Evolutionary conservation across 2,329 filamentous ascomycete species (phyloP).

Genomic region (Phaeosphaeriaceae sp.): DNA sequence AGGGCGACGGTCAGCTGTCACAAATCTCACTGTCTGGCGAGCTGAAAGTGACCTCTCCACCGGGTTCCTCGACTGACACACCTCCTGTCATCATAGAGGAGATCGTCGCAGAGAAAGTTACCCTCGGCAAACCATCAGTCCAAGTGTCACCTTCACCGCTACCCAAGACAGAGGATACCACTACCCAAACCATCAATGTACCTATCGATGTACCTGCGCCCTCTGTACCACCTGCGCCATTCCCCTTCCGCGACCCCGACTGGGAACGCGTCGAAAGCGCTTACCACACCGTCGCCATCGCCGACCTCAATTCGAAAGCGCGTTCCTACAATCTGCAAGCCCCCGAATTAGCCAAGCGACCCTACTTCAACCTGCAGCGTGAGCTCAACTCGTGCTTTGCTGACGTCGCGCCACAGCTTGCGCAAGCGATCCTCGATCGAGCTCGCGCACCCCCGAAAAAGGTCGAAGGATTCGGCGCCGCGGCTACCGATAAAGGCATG

Average conservation of each 20-base stretch:
- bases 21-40: conserved; percentile 57
- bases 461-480: conserved; percentile 45
- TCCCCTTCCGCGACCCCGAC: conserved; percentile 76
- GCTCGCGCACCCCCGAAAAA: conserved; percentile 59
- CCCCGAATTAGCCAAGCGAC: conserved; percentile 88
- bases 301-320: conserved; percentile 78
- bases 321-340: conserved; percentile 96
- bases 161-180: conserved; percentile 4
- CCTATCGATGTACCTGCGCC: conserved; percentile 9
- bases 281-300: conserved; percentile 79
- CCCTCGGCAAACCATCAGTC: conserved; percentile 15
- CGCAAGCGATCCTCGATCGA: conserved; percentile 74
- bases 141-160: neutral
- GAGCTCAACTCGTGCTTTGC: conserved; percentile 84
- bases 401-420: conserved; percentile 80
- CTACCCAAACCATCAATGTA: conserved; percentile 23
- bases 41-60: conserved; percentile 40
- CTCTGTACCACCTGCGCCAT: conserved; percentile 47
- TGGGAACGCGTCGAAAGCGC: conserved; percentile 77
- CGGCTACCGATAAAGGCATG: conserved; percentile 58
- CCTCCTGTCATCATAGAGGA: conserved; percentile 34
- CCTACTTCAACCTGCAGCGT: conserved; percentile 83
- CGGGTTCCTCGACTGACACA: conserved; percentile 7
- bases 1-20: conserved; percentile 54
- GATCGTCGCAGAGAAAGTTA: conserved; percentile 29